Percentiles rank a stretch among this genome's conserved stretches.
Conservation (phyloP, 805 yeast genomes). For the Isabelozyma rhagii region DNA sequence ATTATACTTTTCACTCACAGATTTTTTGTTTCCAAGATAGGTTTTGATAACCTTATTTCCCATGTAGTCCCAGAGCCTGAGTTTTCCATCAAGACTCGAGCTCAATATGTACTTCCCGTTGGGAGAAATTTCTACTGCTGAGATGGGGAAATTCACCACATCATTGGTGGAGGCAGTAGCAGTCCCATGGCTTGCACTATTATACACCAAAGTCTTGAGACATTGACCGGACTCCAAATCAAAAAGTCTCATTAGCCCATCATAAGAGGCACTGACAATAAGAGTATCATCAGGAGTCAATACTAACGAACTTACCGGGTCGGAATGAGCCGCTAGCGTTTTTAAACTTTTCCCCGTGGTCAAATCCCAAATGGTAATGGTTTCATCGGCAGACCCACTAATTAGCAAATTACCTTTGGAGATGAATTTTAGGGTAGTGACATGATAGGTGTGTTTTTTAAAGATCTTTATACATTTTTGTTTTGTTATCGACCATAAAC, state of each 20-base stretch:
- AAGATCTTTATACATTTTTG: slow-evolving; percentile 52
- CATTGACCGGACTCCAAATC: slow-evolving; percentile 90
- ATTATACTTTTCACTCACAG: slow-evolving; percentile 50
- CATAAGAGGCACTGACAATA: slow-evolving; percentile 82
- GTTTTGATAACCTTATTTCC: slow-evolving; percentile 78
- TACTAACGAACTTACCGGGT: slow-evolving; percentile 77
- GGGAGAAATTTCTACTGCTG: slow-evolving; percentile 69
- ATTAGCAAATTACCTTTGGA: slow-evolving; percentile 73
- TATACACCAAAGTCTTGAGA: slow-evolving; percentile 81
- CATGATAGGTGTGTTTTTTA: slow-evolving; percentile 82
- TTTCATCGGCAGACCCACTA: slow-evolving; percentile 87
- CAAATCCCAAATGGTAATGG: slow-evolving; percentile 87
- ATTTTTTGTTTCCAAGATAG: slow-evolving; percentile 34
- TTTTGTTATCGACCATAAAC: slow-evolving; percentile 62
- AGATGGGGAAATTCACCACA: slow-evolving; percentile 63
- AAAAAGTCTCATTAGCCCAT: slow-evolving; percentile 87
- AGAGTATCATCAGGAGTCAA: slow-evolving; percentile 77
- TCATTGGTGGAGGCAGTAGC: slow-evolving; percentile 56
- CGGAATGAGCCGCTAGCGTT: slow-evolving; percentile 89
- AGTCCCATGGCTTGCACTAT: slow-evolving; percentile 55
- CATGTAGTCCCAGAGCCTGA: slow-evolving; percentile 86
- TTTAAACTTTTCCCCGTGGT: slow-evolving; percentile 64
- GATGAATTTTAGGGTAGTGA: slow-evolving; percentile 68
- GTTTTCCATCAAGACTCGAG: slow-evolving; percentile 73
- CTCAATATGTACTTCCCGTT: slow-evolving; percentile 79